Conservation (phyloP, 768 basidiomycete species). For the Mycena vitilis region DNA sequence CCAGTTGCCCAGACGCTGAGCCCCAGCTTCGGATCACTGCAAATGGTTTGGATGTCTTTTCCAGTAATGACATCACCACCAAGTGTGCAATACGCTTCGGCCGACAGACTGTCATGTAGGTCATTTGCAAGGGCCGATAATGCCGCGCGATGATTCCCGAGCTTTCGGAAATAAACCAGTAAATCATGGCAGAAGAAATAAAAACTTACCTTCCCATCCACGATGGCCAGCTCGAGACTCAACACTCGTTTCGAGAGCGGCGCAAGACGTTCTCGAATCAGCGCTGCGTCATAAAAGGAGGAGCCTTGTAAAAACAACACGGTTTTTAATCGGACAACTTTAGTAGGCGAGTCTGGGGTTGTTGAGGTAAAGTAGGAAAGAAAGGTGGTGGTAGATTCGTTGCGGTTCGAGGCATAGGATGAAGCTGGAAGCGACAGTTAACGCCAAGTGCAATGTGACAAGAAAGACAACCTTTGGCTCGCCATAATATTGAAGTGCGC, state of each 20-base stretch:
- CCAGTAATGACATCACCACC: constrained; percentile 80
- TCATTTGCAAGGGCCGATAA: constrained; percentile 75
- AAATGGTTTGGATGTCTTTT: constrained; percentile 64
- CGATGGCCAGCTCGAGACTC: constrained; percentile 78
- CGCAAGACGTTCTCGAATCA: constrained; percentile 57
- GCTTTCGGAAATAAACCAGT: constrained; percentile 34
- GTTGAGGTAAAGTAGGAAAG: constrained; percentile 85
- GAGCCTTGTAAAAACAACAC: constrained; percentile 87
- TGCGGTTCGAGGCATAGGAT: constrained; percentile 61
- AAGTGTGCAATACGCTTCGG: constrained; percentile 88
- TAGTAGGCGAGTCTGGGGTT: constrained; percentile 82
- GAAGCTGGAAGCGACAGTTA: constrained; percentile 49
- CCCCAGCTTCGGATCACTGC: constrained; percentile 60
- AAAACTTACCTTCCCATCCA: constrained; percentile 78
- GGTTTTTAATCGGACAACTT: constrained; percentile 77
- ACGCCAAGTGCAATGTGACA: constrained; percentile 10
- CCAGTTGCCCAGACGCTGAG: constrained; percentile 67
- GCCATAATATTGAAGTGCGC: constrained; percentile 71
- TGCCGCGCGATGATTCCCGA: constrained; percentile 67
- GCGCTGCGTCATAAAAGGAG: constrained; percentile 68
- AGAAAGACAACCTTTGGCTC: constrained; percentile 68
- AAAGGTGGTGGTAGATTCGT: constrained; percentile 56
- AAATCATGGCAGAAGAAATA: constrained; percentile 7
- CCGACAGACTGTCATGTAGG: constrained; percentile 79
- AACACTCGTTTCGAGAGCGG: constrained; percentile 63